phyloP scores from a whole-genome alignment of 352 stramenopile genomes.

The Phytophthora pseudosyringae region DNA sequence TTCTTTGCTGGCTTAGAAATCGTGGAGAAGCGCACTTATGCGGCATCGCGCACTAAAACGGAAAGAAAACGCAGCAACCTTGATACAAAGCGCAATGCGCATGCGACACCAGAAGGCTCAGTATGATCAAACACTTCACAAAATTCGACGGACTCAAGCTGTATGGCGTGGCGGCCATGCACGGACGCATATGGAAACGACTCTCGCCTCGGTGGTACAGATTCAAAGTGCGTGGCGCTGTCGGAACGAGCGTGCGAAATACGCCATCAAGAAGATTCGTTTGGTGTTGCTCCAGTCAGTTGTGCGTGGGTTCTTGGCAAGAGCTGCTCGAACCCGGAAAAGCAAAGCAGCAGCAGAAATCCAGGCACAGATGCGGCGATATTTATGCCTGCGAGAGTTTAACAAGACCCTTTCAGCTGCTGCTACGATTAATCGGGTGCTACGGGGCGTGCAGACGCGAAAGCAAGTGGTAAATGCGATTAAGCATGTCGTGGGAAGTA shows the following conservation, averaged over 20 bases:
- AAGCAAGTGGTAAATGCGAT: slow-evolving; percentile 15
- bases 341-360: slow-evolving; percentile 32
- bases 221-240: slow-evolving; percentile 42
- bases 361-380: slow-evolving; percentile 36
- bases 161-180: slow-evolving; percentile 35
- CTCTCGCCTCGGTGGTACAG: slow-evolving; percentile 30
- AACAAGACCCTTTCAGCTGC: slow-evolving; percentile 19
- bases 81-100: slow-evolving; percentile 35
- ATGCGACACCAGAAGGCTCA: slow-evolving; percentile 34
- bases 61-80: slow-evolving; percentile 29
- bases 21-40: slow-evolving; percentile 26
- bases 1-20: slow-evolving; percentile 26
- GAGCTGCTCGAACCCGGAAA: slow-evolving; percentile 17
- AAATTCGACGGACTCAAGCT: slow-evolving; percentile 36
- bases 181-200: slow-evolving; percentile 17
- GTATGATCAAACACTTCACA: slow-evolving; percentile 24
- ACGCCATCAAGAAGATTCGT: slow-evolving; percentile 37
- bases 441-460: slow-evolving; percentile 38
- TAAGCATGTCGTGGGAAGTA: not conserved
- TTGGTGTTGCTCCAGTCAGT: slow-evolving; percentile 42
- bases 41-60: slow-evolving; percentile 19
- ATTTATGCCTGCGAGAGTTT: slow-evolving; percentile 29
- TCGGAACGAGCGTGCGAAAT: slow-evolving; percentile 36
- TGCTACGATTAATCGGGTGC: slow-evolving; percentile 40
- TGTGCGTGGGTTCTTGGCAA: slow-evolving; percentile 31